Evolutionary conservation across 768 basidiomycete species (phyloP).

Genomic region (Boletus speciosus): DNA sequence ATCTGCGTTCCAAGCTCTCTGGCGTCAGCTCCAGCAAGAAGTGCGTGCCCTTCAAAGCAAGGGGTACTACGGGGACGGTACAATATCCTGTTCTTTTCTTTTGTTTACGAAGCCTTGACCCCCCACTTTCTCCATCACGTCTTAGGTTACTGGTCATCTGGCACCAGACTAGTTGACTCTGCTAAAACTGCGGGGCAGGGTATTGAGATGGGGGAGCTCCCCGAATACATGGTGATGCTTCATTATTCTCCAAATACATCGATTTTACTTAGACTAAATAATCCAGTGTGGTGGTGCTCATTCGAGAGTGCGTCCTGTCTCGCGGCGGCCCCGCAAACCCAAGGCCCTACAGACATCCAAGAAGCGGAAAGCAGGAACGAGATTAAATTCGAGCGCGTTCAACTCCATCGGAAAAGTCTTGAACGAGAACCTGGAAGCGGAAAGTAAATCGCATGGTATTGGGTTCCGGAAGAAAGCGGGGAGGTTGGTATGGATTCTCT

Average conservation of each 20-base stretch:
- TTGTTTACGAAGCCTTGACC: conserved; percentile 6
- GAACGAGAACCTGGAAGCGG: conserved; percentile 38
- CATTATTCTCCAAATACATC: neutral
- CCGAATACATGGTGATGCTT: conserved; percentile 66
- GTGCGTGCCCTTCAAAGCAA: conserved; percentile 65
- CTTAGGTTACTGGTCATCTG: conserved; percentile 80
- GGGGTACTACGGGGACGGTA: conserved; percentile 85
- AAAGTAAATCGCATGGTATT: conserved; percentile 42
- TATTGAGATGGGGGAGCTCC: conserved; percentile 54
- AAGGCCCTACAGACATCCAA: conserved; percentile 63
- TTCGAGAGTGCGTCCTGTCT: conserved; percentile 52
- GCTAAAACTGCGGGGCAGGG: conserved; percentile 49
- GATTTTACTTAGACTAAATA: neutral
- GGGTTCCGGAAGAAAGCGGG: conserved; percentile 71
- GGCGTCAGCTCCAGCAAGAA: conserved; percentile 62
- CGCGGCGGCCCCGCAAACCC: conserved; percentile 41
- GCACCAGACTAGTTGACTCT: conserved; percentile 66
- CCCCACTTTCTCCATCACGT: neutral
- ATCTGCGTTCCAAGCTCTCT: conserved; percentile 68
- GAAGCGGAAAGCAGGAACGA: conserved; percentile 66
- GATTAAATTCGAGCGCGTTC: conserved; percentile 64
- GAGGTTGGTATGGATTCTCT: conserved; percentile 43
- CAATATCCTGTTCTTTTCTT: neutral
- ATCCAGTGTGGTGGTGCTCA: conserved; percentile 79
- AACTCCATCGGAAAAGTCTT: conserved; percentile 52